These are phyloP conservation scores for Nidularia sp. DNA, from an alignment of 768 basidiomycete species.

Conservation along the genomic window DNA sequence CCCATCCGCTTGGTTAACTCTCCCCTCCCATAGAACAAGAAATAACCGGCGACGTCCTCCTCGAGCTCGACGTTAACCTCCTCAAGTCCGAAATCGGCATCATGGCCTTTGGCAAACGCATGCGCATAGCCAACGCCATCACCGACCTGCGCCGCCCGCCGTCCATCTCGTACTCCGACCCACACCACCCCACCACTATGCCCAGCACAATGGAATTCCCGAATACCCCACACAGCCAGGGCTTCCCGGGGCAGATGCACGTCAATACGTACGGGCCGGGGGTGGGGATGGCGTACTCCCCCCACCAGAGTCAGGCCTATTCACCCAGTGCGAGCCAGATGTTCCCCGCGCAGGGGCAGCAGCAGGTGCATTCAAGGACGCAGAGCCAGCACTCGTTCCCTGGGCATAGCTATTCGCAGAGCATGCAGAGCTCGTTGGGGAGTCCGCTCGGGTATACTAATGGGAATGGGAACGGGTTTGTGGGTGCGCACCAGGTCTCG, in stretches of 20 bases:
- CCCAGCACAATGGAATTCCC: background rate
- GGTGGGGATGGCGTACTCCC: background rate
- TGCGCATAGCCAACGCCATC: conserved; percentile 91
- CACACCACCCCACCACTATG: background rate
- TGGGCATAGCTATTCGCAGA: conserved; percentile 26
- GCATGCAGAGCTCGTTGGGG: conserved; percentile 36
- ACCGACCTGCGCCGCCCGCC: conserved; percentile 77
- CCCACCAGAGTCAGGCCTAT: background rate
- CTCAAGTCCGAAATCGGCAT: conserved; percentile 95
- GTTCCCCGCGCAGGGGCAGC: background rate
- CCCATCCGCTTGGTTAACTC: background rate
- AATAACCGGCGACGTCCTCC: conserved; percentile 94
- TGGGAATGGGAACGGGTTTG: conserved; percentile 8
- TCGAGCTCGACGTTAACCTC: conserved; percentile 88
- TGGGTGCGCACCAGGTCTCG: background rate
- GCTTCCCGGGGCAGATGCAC: background rate
- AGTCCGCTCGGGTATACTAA: conserved; percentile 24
- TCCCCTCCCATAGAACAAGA: conserved; percentile 74
- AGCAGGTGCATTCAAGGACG: conserved; percentile 28
- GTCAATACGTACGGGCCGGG: no score
- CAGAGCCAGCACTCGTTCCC: conserved; percentile 42
- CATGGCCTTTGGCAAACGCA: conserved; percentile 88
- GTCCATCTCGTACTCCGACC: conserved; percentile 51
- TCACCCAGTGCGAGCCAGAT: background rate
- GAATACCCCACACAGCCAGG: background rate